Conservation (phyloP, 345 rosid genomes). For the Brassica incana region DNA sequence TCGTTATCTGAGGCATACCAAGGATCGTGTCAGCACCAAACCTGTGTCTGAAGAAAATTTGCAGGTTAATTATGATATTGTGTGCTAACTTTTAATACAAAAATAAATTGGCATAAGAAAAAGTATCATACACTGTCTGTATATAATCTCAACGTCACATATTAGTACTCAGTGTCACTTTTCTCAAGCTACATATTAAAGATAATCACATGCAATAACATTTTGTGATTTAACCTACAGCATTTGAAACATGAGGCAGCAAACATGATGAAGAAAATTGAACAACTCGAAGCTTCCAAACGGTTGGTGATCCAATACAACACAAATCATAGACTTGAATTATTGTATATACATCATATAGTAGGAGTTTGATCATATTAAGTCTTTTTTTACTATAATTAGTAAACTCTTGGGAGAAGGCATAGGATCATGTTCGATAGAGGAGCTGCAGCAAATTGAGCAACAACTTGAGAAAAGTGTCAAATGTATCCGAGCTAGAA, state of each 20-base stretch:
- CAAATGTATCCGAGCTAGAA: constrained; percentile 53
- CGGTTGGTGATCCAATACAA: constrained; percentile 43
- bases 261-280: constrained; percentile 73
- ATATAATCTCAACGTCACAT: not conserved
- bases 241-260: constrained; percentile 73
- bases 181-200: not conserved
- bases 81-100: not conserved
- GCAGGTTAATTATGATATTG: constrained; percentile 41
- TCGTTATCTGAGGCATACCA: constrained; percentile 51
- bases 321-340: constrained; percentile 6
- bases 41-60: constrained; percentile 45
- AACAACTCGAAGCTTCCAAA: constrained; percentile 70
- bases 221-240: constrained; percentile 47
- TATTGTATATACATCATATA: not conserved
- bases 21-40: constrained; percentile 42
- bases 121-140: not conserved
- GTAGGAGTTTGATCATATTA: not conserved
- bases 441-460: constrained; percentile 63
- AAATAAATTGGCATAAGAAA: not conserved
- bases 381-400: not conserved
- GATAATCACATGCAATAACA: constrained; percentile 35
- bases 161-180: constrained; percentile 1
- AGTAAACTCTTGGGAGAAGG: constrained; percentile 67
- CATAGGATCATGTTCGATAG: constrained; percentile 51
- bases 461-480: constrained; percentile 62